These are phyloP conservation scores for Benincasa hispida DNA, from an alignment of 306 rosid genomes.

Conservation along the genomic window DNA sequence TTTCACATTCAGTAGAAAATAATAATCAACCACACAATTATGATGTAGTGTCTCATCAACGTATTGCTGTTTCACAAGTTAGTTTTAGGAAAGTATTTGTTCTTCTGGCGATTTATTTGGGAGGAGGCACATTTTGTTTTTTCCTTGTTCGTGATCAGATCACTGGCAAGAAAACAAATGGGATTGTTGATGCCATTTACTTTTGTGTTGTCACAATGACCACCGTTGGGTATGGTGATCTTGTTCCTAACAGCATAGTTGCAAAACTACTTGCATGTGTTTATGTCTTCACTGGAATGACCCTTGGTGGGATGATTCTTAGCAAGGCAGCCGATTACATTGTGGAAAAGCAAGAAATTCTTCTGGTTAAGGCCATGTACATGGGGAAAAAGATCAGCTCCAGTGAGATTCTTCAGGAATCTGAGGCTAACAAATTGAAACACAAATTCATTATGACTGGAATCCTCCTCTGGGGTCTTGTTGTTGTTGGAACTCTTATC, in stretches of 20 bases:
- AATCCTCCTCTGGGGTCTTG: conserved; percentile 24
- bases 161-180: conserved; percentile 43
- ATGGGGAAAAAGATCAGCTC: conserved; percentile 16
- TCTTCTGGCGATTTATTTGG: conserved; percentile 33
- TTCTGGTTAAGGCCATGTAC: conserved; percentile 36
- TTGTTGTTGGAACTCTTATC: conserved; percentile 39
- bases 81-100: conserved; percentile 29
- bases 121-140: conserved; percentile 61
- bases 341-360: conserved; percentile 63
- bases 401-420: conserved; percentile 34
- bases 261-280: conserved; percentile 66
- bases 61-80: conserved; percentile 14
- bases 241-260: conserved; percentile 45
- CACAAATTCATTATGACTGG: conserved; percentile 42
- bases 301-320: conserved; percentile 50
- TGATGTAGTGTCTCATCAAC: conserved; percentile 5
- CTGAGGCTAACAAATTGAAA: conserved; percentile 27
- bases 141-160: conserved; percentile 44
- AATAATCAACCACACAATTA: conserved; percentile 17
- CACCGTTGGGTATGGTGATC: conserved; percentile 84
- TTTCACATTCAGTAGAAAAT: conserved; percentile 15
- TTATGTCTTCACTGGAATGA: conserved; percentile 68
- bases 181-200: conserved; percentile 58
- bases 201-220: conserved; percentile 87
- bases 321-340: conserved; percentile 70